phyloP scores from a whole-genome alignment of 352 stramenopile species.

The Pythium aquatile region DNA sequence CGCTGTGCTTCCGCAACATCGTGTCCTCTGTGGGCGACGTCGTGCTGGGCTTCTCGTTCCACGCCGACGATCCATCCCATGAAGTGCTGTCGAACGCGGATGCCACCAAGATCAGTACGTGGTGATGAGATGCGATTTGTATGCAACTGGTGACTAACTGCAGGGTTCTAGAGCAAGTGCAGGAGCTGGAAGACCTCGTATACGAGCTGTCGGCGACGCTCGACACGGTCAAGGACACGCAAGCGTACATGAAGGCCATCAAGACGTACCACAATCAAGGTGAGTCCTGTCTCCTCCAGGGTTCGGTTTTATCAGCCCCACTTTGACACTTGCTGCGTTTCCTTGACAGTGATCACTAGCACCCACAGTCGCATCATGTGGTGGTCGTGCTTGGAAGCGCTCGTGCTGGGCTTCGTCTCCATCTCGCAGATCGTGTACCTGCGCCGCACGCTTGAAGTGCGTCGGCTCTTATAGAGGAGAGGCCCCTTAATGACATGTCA shows the following conservation, averaged over 20 bases:
- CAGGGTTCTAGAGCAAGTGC: constrained; percentile 63
- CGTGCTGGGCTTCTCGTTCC: constrained; percentile 84
- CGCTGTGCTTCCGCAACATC: constrained; percentile 76
- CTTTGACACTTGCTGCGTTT: not conserved
- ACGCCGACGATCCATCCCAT: constrained; percentile 80
- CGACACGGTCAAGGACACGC: constrained; percentile 86
- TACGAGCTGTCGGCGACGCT: constrained; percentile 84
- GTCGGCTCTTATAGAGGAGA: constrained; percentile 64
- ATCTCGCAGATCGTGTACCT: constrained; percentile 86
- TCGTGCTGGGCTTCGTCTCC: constrained; percentile 65
- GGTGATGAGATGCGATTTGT: not conserved
- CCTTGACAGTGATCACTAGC: constrained; percentile 66
- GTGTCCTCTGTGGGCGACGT: constrained; percentile 58
- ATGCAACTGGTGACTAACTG: not conserved
- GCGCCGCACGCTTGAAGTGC: constrained; percentile 80
- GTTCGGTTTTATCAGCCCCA: not conserved
- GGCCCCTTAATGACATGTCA: constrained; percentile 18
- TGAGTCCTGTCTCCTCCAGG: constrained; percentile 16
- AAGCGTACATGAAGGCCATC: constrained; percentile 87
- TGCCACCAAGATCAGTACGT: constrained; percentile 87
- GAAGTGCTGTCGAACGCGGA: constrained; percentile 88
- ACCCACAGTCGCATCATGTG: constrained; percentile 82
- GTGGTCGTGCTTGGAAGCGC: constrained; percentile 78
- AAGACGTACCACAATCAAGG: constrained; percentile 73
- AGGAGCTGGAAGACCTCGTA: constrained; percentile 84